Conservation (phyloP, 306 rosid genomes). For the Gleditsia sinensis region DNA sequence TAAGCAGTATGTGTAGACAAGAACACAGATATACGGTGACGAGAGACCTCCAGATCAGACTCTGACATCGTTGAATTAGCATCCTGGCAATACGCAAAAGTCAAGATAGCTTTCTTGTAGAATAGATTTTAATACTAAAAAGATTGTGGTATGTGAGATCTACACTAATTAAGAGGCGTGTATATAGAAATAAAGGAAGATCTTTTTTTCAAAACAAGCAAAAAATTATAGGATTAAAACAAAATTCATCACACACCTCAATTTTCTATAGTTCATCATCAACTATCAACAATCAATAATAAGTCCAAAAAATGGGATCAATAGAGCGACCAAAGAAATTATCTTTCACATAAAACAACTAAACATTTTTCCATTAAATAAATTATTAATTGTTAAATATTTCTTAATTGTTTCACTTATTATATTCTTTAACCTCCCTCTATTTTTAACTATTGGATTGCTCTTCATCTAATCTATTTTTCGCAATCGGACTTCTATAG, state of each 20-base stretch:
- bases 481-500: no score
- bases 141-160: constrained; percentile 4
- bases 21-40: constrained; percentile 67
- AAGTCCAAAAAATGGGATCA: no score
- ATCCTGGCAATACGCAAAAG: constrained; percentile 54
- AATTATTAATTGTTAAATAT: no score
- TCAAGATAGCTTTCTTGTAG: constrained; percentile 33
- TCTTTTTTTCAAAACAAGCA: constrained; percentile 8
- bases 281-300: no score
- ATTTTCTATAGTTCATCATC: no score
- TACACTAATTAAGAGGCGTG: not conserved
- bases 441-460: no score
- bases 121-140: constrained; percentile 35
- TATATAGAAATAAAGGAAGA: constrained; percentile 12
- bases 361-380: no score
- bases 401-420: no score
- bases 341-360: no score
- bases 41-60: constrained; percentile 67
- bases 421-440: no score
- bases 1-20: constrained; percentile 68
- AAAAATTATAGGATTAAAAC: not conserved
- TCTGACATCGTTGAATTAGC: constrained; percentile 53
- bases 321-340: no score
- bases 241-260: not conserved
- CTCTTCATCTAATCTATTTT: no score